Evolutionary conservation across 2,329 filamentous ascomycete genomes (phyloP), one percentile per base, ranked within the genome.

Genomic region (Sphaerostilbella broomeana): DNA sequence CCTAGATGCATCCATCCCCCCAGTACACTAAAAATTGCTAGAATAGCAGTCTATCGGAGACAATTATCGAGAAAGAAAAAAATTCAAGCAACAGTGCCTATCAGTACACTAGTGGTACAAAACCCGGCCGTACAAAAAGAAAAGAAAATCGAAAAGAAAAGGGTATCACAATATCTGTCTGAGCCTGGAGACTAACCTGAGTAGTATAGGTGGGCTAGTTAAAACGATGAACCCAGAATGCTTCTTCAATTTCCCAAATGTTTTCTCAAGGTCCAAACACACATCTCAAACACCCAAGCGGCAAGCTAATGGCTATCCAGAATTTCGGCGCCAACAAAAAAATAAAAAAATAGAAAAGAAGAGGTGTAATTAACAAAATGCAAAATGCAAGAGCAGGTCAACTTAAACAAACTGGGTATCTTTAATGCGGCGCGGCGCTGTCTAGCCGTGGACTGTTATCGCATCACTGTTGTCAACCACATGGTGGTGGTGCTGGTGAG

Each of bases 121-220:
- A 19, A 22, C 21, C 13, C 29, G 15, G 21, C 27, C 28, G 31
- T 21, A 26, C 15, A 19, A 22, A 10, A 15, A 10, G 15, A 24
- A 33, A 12, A 20, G 22, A n/a, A 27, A 16, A 7, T 6, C 15
- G 21, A 16, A 33, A 16, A 20, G 38, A 16, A 19, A 22, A 43
- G 40, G 41, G 41, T 43, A 43, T 43, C 36, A 24, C 41, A 27
- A 28, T 43, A 33, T 42, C 29, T 40, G 36, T 32, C 30, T 43
- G 35, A 29, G 13, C 38, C 35, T 35, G 38, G 13, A 28, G 18
- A 33, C 32, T 28, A 33, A 42, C 27, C 28, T 21, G 33, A 36
- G 32, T 18, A 22, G n/a, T 33, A 33, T 22, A 15, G 28, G 27
- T 20, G 28, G 35, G 34, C 22, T 11, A 17, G 13, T 16, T 13